Evolutionary conservation across 495 filamentous ascomycete genomes (phyloP).

Genomic region (Xylaria flabelliformis): DNA sequence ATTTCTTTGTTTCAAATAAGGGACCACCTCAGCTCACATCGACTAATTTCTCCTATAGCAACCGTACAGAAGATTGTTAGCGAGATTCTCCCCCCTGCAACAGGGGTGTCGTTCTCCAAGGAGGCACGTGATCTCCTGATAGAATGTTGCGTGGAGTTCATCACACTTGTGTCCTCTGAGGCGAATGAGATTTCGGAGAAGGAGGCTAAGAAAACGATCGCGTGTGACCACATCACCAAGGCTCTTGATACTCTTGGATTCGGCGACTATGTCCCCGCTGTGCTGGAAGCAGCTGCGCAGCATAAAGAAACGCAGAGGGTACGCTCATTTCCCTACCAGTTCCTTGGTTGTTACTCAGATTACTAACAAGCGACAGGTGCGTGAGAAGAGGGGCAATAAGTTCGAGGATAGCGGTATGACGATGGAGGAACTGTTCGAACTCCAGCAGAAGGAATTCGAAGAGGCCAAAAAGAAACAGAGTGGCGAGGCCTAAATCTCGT

Average conservation of each 20-base stretch:
- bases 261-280: conserved; percentile 83
- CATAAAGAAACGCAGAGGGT: conserved; percentile 94
- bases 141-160: conserved; percentile 99
- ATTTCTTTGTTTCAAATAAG: background rate
- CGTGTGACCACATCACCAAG: conserved; percentile 93
- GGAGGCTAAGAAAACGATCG: conserved; percentile 98
- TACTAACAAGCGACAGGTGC: conserved; percentile 61
- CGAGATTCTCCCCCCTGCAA: conserved; percentile 82
- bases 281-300: conserved; percentile 85
- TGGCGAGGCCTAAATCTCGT: conserved; percentile 26
- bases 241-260: conserved; percentile 91
- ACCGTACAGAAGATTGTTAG: conserved; percentile 98
- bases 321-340: conserved; percentile 2
- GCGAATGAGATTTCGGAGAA: conserved; percentile 98
- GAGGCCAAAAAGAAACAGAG: conserved; percentile 65
- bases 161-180: conserved; percentile 94
- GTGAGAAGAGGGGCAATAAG: conserved; percentile 97
- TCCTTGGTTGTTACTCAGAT: background rate
- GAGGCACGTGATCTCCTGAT: conserved; percentile 94
- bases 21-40: background rate
- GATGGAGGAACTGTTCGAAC: conserved; percentile 83
- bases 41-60: conserved; percentile 57
- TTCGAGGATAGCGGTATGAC: conserved; percentile 91
- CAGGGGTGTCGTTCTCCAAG: conserved; percentile 76
- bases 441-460: conserved; percentile 91